Evolutionary conservation across 192 early-diverging fungal species (phyloP).

Genomic region (Linnemannia elongata): DNA sequence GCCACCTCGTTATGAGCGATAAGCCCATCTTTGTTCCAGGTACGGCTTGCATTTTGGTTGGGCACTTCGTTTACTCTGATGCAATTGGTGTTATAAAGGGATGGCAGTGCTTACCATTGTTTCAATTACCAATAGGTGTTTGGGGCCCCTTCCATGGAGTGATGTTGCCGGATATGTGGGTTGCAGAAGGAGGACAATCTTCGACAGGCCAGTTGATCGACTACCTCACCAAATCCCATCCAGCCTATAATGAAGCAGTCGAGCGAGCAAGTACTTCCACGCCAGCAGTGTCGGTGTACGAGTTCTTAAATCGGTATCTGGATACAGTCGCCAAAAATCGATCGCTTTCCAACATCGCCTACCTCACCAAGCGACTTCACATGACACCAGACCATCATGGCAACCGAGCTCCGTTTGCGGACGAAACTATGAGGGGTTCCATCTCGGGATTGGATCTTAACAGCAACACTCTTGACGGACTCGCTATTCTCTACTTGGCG

Average conservation of each 20-base stretch:
- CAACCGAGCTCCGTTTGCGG: constrained; percentile 78
- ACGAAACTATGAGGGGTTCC: constrained; percentile 71
- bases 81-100: constrained; percentile 29
- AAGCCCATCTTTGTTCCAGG: constrained; percentile 72
- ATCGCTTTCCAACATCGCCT: constrained; percentile 28
- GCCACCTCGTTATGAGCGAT: constrained; percentile 72
- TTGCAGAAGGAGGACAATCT: constrained; percentile 82
- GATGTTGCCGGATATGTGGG: constrained; percentile 68
- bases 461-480: constrained; percentile 56
- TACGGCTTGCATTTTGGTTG: neutral
- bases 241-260: constrained; percentile 60
- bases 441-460: constrained; percentile 70
- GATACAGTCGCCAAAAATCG: constrained; percentile 32
- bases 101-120: neutral
- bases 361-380: constrained; percentile 66
- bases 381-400: constrained; percentile 86
- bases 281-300: constrained; percentile 56
- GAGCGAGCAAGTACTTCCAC: constrained; percentile 20
- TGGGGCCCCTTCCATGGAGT: constrained; percentile 75
- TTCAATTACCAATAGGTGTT: constrained; percentile 29
- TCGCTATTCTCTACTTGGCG: constrained; percentile 71
- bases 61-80: neutral
- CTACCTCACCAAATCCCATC: constrained; percentile 69
- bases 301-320: constrained; percentile 65
- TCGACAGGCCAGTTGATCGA: constrained; percentile 78